Base-by-base conservation (phyloP, 2,329 filamentous ascomycete genomes). In the Calonectria pauciramosa region DNA sequence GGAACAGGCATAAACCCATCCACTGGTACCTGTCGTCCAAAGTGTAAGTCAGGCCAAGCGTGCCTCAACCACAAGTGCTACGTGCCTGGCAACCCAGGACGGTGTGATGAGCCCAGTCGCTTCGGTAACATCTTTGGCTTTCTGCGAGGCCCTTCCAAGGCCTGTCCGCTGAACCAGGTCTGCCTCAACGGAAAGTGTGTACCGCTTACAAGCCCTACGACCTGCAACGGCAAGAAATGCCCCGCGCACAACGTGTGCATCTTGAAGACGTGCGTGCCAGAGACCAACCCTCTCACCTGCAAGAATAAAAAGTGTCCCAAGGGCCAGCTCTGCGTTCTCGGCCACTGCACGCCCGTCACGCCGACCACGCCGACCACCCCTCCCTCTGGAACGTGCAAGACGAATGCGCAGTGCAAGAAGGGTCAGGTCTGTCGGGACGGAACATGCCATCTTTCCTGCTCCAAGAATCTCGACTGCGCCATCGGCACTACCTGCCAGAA, bases 151-250 rank as follows among this genome's bases (percentile, higher is more conserved):
- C 16, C 26, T 4, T 6, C 36, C 34, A 41, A 63, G 11, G 59
- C 51, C 1, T 80, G 78, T 16, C 36, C 63, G 11, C 6, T 60
- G 30, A 72, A 65, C 0, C 66, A 76, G 28, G 72, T 68, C 3
- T 79, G 77, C 14, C 68, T 78, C 2, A 49, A 77, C 26, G 73
- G 71, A 8, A 23, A 51, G 3, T 79, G 78, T 11, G 70, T 74
- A 0, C 13, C 52, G 0, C 44, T 71, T 0, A 20, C 68, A 16
- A 74, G 75, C 4, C 66, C 75, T 0, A 26, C 52, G 13, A 68
- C 68, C 20, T 80, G 78, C 2, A 74, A 63, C 7, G 26, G 63
- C 20, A 13, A 38, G 14, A 67, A 60, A 8, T 80, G 78, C 3
- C 72, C 72, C 2, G 34, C 65, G 5, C 75, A 76, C 28, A 69